Evolutionary conservation across 331 rosid genomes (phyloP), one percentile per base, ranked within the genome.

Genomic region (Pyrus hybrid): DNA sequence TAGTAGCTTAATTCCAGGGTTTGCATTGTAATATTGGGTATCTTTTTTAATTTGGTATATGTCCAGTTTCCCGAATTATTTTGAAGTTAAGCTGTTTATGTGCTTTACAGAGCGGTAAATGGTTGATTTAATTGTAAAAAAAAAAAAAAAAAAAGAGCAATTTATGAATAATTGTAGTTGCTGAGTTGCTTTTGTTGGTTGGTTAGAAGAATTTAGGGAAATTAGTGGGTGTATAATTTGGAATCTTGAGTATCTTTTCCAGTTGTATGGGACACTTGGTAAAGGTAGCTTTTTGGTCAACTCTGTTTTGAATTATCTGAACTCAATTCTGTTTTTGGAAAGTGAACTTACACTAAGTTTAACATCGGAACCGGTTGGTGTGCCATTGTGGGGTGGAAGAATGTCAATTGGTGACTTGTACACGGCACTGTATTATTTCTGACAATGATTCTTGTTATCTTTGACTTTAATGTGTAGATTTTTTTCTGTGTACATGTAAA

Each of bases 1-100:
- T 28, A 80, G 53, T 71, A 43, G 73, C 53, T 78, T 60, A 63
- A 73, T 58, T 74, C 79, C 68, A 11, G 47, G 71, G 71, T 67
- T 67, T 47, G 13, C 25, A 66, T 20, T 30, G 41, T 29, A 1
- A 8, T 66, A 18, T 20, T 65, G 5, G 7, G 5, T 10, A 17
- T 65, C 30, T n/a, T 17, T 35, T 2, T 62, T 30, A 29, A 63
- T 63, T 29, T 17, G 41, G 23, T 63, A 30, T 3, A 8, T 29
- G 11, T 30, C 22, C 2, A 10, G 0, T 30, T 28, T n/a, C 20
- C 13, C 33, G 11, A 26, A 25, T 37, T 25, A 26, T 67, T 57
- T 17, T 64, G 68, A 63, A 63, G 18, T 63, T 17, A 8, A 17
- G 45, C 20, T 25, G 67, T 63, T 28, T 63, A 29, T 29, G 37